phyloP scores from a whole-genome alignment of 805 yeast genomes.

The Spathaspora arborariae region DNA sequence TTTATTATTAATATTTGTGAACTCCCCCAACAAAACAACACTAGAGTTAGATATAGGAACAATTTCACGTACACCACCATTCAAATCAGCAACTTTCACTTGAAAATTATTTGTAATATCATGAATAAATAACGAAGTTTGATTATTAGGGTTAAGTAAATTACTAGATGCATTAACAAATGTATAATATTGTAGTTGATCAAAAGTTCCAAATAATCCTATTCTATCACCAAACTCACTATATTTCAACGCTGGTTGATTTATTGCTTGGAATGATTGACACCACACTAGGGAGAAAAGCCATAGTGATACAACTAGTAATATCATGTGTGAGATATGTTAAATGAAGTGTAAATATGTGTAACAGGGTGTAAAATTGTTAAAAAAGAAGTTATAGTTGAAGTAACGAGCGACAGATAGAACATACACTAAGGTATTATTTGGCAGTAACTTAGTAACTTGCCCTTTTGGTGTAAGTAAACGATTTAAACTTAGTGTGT shows the following conservation, averaged over 20 bases:
- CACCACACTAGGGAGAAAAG: not conserved
- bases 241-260: slow-evolving; percentile 21
- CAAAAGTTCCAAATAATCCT: slow-evolving; percentile 30
- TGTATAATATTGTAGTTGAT: slow-evolving; percentile 26
- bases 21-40: slow-evolving; percentile 34
- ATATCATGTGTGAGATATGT: too few species aligned
- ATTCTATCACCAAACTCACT: slow-evolving; percentile 23
- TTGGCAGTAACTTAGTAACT: too few species aligned
- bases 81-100: slow-evolving; percentile 23
- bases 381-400: not conserved
- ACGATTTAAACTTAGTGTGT: too few species aligned
- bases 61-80: slow-evolving; percentile 28
- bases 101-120: slow-evolving; percentile 16
- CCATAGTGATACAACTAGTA: not conserved
- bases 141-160: not conserved
- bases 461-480: too few species aligned
- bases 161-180: slow-evolving; percentile 20
- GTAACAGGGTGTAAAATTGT: not conserved
- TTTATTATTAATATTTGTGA: slow-evolving; percentile 27
- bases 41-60: slow-evolving; percentile 22
- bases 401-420: not conserved
- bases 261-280: slow-evolving; percentile 4
- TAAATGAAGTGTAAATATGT: not conserved
- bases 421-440: not conserved
- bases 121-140: slow-evolving; percentile 16